These are phyloP conservation scores for Lentinula sp. DNA, from an alignment of 768 basidiomycete genomes.

Conservation along the genomic window DNA sequence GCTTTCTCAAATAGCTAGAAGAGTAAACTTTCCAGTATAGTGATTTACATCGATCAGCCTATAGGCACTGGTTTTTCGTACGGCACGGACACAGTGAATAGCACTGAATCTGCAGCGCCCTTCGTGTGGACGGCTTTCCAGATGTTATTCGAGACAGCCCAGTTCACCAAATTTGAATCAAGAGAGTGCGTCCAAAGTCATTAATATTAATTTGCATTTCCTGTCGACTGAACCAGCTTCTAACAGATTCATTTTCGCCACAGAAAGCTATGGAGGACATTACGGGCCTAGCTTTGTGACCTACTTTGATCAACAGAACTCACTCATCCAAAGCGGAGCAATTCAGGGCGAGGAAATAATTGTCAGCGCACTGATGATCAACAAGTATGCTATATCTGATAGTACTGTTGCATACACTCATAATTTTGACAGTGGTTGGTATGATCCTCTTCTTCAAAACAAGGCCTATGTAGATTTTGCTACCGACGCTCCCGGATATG, in stretches of 20 bases:
- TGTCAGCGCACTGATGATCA: slow-evolving; percentile 60
- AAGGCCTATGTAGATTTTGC: slow-evolving; percentile 57
- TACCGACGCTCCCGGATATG: slow-evolving; percentile 59
- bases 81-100: slow-evolving; percentile 51
- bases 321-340: slow-evolving; percentile 34
- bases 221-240: neutral
- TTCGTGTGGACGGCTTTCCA: slow-evolving; percentile 62
- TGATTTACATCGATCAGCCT: slow-evolving; percentile 69
- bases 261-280: slow-evolving; percentile 66
- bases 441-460: slow-evolving; percentile 59
- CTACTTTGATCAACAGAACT: slow-evolving; percentile 60
- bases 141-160: slow-evolving; percentile 48
- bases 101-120: slow-evolving; percentile 48
- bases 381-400: slow-evolving; percentile 30
- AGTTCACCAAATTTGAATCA: slow-evolving; percentile 44
- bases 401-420: neutral
- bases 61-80: slow-evolving; percentile 63
- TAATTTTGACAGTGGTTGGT: slow-evolving; percentile 48
- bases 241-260: slow-evolving; percentile 52
- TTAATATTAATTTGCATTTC: neutral
- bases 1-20: neutral
- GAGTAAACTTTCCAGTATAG: slow-evolving; percentile 20
- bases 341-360: slow-evolving; percentile 44
- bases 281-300: slow-evolving; percentile 61
- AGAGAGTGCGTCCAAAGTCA: slow-evolving; percentile 36